Conservation (phyloP, 768 basidiomycete species). For the Pisolithus tinctorius region DNA sequence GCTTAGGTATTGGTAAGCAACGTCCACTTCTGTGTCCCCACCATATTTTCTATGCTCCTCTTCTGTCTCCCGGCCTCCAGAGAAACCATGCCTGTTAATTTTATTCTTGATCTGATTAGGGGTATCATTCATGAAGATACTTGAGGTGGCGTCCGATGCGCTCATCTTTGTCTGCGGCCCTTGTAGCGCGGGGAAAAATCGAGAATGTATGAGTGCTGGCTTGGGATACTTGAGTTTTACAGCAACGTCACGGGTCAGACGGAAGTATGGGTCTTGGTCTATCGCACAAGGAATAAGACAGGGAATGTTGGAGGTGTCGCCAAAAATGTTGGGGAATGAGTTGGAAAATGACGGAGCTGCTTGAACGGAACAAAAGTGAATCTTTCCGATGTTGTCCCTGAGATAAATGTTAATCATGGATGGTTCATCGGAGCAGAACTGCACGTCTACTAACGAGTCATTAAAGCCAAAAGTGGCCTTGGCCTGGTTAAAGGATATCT, state of each 20-base stretch:
- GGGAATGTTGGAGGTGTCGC: slow-evolving; percentile 72
- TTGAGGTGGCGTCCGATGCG: slow-evolving; percentile 87
- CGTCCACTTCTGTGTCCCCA: slow-evolving; percentile 92
- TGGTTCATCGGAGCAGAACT: background rate
- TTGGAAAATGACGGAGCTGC: slow-evolving; percentile 96
- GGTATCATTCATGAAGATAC: slow-evolving; percentile 95
- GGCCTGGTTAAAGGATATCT: slow-evolving; percentile 89
- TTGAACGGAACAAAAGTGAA: slow-evolving; percentile 93
- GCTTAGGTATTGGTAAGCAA: slow-evolving; percentile 88
- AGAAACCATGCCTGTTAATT: slow-evolving; percentile 93
- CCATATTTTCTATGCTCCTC: slow-evolving; percentile 88
- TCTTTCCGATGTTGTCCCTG: slow-evolving; percentile 97
- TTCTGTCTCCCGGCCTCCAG: slow-evolving; percentile 91
- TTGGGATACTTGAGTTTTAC: slow-evolving; percentile 93
- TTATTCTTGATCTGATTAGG: slow-evolving; percentile 94
- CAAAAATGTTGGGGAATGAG: slow-evolving; percentile 98
- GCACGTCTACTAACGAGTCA: slow-evolving; percentile 73
- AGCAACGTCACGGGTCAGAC: slow-evolving; percentile 93
- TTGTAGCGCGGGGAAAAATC: slow-evolving; percentile 97
- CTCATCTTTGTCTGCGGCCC: slow-evolving; percentile 99
- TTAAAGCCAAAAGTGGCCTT: slow-evolving; percentile 95
- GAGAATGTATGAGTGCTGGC: slow-evolving; percentile 85
- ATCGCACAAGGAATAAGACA: slow-evolving; percentile 97
- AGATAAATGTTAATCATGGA: background rate
- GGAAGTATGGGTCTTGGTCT: slow-evolving; percentile 97